Base-by-base conservation (phyloP, 495 filamentous ascomycete genomes). In the Tirmania nivea region DNA sequence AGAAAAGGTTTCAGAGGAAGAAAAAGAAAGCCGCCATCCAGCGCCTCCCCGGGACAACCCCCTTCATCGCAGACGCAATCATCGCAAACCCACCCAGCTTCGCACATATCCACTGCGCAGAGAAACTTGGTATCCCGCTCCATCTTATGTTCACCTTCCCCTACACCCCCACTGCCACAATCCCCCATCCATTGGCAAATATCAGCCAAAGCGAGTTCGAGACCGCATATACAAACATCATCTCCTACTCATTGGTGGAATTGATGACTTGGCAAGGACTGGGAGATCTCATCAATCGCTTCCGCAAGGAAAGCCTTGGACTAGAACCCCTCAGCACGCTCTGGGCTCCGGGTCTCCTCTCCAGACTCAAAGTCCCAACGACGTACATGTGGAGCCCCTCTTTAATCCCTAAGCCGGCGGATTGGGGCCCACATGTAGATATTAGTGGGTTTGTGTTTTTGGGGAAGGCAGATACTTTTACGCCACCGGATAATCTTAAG, bases 181-280 rank as follows among this genome's bases (percentile, higher is more conserved):
- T 85, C 56, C 79, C 81, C 1, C 81, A 86, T 58, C 81, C 81
- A 3, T 67, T 86, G 31, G 81, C 81, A 35, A 83, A 78, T 57
- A 76, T 84, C 49, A 75, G 76, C 52, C 74, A 71, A 37, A 71
- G 70, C 12, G 79, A 81, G 59, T 71, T 78, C 3, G 74, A 78
- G 53, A 68, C 71, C 8, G 71, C 68, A 50, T 79, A 78, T 55
- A 76, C 78, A 7, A 86, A 86, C 67, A 83, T 84, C 57, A 76
- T 85, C 52, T 76, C 74, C 10, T 86, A 85, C 60, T 76, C 80
- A 1, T 67, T 85, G 36, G 80, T 81, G 12, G 78, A 81, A 58
- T 76, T 78, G 75, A 76, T 80, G 75, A 73, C 70, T 6, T 78
- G 75, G 75, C 74, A 77, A 39, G 66, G 67, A 1, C 64, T 81